Base-by-base conservation (phyloP, 805 yeast species). In the Saturnispora bothae region DNA sequence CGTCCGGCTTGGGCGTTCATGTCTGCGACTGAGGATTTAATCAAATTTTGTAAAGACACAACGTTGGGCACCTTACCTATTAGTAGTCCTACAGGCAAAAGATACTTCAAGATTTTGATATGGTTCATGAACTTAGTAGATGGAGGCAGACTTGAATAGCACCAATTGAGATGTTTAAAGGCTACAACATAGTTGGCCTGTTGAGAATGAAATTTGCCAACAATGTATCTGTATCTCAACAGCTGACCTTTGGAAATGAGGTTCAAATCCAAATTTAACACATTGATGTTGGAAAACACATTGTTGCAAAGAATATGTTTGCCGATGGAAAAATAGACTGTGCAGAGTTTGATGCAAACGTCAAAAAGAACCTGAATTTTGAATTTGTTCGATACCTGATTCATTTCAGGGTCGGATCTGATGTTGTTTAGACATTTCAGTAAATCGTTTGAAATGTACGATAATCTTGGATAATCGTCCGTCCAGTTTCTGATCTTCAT, bases 231-330 rank as follows among this genome's bases (percentile, higher is more conserved):
- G 51, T 73, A 76, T 36, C 67, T 69, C 5, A 74, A 49, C 32
- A 70, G 66, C 44, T 72, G 73, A 14, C 64, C 53, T 30, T 48
- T 60, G 3, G 64, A 51, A 29, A 66, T 73, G n/a, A 59, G 53
- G 3, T 45, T 45, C 37, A 65, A 64, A 28, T 60, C 63, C 28
- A 76, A 56, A 18, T 61, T 58, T 15, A 76, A 63, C 34, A 65
- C 70, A 46, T 69, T 72, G 61, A 76, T 68, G 51, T 76, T 76
- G 25, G 78, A 66, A 48, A 75, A 74, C 28, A 76, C 73, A 47
- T 76, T 75, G 26, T 74, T 66, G 54, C 83, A 76, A 14, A 74
- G 56, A 46, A 74, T 60, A 5, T 81, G 79, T 22, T 69, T 72
- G 22, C 64, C 68, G 17, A 76, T 65, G 28, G 54, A 58, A 50